A percentile compares a stretch with the other conserved stretches of the same genome.
Conservation (phyloP, 2,329 filamentous ascomycete species). For the Tolypocladium endophyticum region DNA sequence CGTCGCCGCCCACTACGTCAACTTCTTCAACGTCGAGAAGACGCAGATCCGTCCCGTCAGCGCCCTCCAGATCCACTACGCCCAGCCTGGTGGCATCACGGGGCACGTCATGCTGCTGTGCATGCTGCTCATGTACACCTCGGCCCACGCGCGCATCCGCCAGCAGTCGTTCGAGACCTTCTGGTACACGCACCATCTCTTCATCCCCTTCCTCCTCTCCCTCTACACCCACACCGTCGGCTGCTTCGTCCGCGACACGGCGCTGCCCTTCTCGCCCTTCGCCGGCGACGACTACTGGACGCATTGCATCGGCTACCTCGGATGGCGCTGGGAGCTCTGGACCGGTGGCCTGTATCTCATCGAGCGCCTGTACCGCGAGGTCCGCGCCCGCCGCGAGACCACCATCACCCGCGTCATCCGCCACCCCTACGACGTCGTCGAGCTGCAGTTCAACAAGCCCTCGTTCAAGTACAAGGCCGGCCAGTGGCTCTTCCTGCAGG, state of each 20-base stretch:
- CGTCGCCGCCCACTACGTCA: conserved; percentile 79
- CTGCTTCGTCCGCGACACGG: conserved; percentile 87
- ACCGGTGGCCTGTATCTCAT: conserved; percentile 76
- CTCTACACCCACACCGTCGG: conserved; percentile 94
- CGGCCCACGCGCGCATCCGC: conserved; percentile 82
- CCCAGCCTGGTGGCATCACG: conserved; percentile 80
- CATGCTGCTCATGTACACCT: conserved; percentile 98
- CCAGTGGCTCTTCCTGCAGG: conserved; percentile 95
- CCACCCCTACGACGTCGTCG: conserved; percentile 93
- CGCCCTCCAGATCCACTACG: conserved; percentile 86
- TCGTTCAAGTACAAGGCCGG: conserved; percentile 97
- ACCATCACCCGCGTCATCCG: conserved; percentile 89
- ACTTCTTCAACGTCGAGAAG: conserved; percentile 94
- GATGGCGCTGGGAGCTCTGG: conserved; percentile 93
- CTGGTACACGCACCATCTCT: conserved; percentile 99
- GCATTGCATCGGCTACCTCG: conserved; percentile 90
- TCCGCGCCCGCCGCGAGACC: conserved; percentile 72
- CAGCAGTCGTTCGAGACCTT: conserved; percentile 98
- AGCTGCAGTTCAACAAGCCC: conserved; percentile 94
- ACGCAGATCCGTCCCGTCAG: conserved; percentile 69
- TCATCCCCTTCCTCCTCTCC: conserved; percentile 85
- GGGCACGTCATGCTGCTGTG: conserved; percentile 98
- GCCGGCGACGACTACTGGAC: conserved; percentile 74
- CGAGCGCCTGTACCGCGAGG: conserved; percentile 85
- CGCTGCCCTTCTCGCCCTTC: conserved; percentile 59